Base-by-base conservation (phyloP, 2,329 filamentous ascomycete genomes). In the Zymoseptoria ardabiliae region DNA sequence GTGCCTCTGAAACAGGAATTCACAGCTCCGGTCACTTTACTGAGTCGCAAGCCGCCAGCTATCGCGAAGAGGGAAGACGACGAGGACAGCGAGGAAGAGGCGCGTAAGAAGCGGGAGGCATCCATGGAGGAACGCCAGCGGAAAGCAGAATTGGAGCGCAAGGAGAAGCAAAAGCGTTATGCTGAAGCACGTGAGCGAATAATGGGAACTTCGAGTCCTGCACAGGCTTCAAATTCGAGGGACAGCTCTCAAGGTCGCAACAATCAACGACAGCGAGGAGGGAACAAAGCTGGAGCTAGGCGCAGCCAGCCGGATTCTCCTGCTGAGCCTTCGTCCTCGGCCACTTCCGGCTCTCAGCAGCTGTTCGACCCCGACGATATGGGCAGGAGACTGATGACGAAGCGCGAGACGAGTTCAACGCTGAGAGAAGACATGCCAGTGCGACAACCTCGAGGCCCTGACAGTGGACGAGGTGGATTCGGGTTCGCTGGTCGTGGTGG, bases 161-260 rank as follows among this genome's bases (percentile, higher is more conserved):
- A 95, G 70, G 91, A 96, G 76, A 96, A 94, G 77, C 89, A 96
- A 77, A 86, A 86, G 58, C 88, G 89, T 61, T 97, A 97, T 72
- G 89, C 95, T 62, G 91, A 96, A 76, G 90, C 87, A 5, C 83
- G 93, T 28, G 90, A 93, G 68, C 88, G 91, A 72, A 87, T 97
- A 58, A 93, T 97, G 73, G 91, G 91, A 20, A 85, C 83, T 21
- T 72, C 73, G 30, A 69, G 11, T 63, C 74, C 61, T 1, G 60
- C 62, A 19, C 60, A 68, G 7, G 61, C 65, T 4, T 57, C 65
- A 69, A 58, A 69, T 66, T 60, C 74, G 25, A 53, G 68, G 41
- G 67, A 71, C 57, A 70, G 68, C 62, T 69, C 70, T 17, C 66
- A 70, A 53, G 65, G 65, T 30, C 64, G 70, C 28, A 66, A 69